Base-by-base conservation (phyloP, 768 basidiomycete species). In the Lentinula aciculospora region DNA sequence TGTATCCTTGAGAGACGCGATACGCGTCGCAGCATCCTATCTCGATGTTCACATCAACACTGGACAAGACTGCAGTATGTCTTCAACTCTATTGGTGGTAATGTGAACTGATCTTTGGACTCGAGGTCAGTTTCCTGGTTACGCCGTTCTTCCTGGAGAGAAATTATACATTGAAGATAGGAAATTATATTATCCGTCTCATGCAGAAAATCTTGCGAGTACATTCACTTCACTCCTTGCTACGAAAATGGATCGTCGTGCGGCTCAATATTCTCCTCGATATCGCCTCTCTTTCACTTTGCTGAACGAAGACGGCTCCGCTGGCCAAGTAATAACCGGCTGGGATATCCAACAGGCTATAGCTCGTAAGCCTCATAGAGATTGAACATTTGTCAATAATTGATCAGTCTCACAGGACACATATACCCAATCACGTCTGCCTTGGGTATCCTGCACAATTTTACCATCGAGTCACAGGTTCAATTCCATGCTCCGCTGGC, bases 391-490 rank as follows among this genome's bases (percentile, higher is more conserved):
- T 39, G n/a, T 37, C 21, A 9, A 17, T 57, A 21, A 42, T 56
- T 17, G 36, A n/a, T 23, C 50, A 36, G 47, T 53, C 54, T 25
- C 51, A 13, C 65, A 98, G 95, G 74, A 28, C 82, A 89, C 67
- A 71, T 98, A 25, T 69, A 74, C 8, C 92, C 94, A 0, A 74
- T 89, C 8, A 69, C 92, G 9, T 67, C 76, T 13, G 73, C 79
- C 31, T 74, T 98, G 4, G 73, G 74, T 2, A 69, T 76, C 15
- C 71, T 98, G 17, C 92, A 98, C 75, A 93, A 95, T 66, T 92
- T 94, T 67, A 94, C 89, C 2, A 79, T 98, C 44, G 94, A 98
- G 74, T 96, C 93, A 59, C 96, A 98, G 73, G 82, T 97, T 0
- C 92, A 95, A 64, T 93, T 85, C 66, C 87, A 96, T 64, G 92